phyloP scores from a whole-genome alignment of 768 basidiomycete species.

The Russula ochroleuca region DNA sequence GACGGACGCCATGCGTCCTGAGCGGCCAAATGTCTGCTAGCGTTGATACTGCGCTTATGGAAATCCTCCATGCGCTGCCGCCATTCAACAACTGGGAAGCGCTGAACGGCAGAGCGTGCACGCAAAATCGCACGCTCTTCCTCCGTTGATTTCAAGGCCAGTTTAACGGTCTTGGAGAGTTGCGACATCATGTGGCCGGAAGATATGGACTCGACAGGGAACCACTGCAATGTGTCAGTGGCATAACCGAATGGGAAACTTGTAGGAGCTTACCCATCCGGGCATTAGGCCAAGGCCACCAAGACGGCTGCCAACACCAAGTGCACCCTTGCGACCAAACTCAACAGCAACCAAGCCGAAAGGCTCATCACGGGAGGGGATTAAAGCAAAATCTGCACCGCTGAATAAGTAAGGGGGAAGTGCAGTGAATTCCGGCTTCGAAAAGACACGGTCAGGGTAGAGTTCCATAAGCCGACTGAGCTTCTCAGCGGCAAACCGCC shows the following conservation, averaged over 20 bases:
- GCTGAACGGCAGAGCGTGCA: constrained; percentile 89
- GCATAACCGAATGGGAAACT: neutral
- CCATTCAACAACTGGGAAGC: constrained; percentile 98
- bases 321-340: constrained; percentile 93
- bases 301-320: constrained; percentile 90
- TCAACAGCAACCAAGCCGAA: constrained; percentile 96
- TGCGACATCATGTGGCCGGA: constrained; percentile 95
- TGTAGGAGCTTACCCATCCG: constrained; percentile 71
- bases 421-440: constrained; percentile 96
- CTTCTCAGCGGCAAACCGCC: constrained; percentile 93
- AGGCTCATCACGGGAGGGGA: constrained; percentile 94
- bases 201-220: constrained; percentile 91
- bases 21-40: constrained; percentile 66
- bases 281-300: constrained; percentile 97
- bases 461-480: constrained; percentile 90
- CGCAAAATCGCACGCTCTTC: constrained; percentile 91
- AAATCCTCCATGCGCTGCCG: constrained; percentile 94
- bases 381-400: constrained; percentile 92
- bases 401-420: constrained; percentile 90
- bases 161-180: constrained; percentile 88
- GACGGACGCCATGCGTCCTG: constrained; percentile 72
- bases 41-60: constrained; percentile 76
- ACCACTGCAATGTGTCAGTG: constrained; percentile 59
- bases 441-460: constrained; percentile 89
- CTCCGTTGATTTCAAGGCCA: constrained; percentile 85